These are phyloP conservation scores for Sporothrix pallida DNA, from an alignment of 2,329 filamentous ascomycete species.

Conservation along the genomic window DNA sequence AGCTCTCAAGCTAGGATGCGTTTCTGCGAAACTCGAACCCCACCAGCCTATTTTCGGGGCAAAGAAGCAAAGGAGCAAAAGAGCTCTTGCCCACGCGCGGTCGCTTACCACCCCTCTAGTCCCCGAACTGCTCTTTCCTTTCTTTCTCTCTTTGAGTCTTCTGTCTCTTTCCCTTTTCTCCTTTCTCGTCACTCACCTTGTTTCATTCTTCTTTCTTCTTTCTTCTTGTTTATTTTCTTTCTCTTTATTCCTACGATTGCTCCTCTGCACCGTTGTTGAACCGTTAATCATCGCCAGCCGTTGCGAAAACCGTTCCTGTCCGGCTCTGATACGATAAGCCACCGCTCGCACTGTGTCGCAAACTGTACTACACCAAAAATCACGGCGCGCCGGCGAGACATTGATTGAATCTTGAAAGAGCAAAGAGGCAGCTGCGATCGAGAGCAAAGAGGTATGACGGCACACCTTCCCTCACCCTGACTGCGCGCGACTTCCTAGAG, in stretches of 20 bases:
- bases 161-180: not conserved
- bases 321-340: not conserved
- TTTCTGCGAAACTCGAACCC: conserved; percentile 27
- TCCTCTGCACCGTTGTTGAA: not conserved
- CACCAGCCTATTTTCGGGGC: conserved; percentile 29
- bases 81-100: conserved; percentile 24
- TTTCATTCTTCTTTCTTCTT: not conserved
- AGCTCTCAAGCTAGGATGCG: conserved; percentile 21
- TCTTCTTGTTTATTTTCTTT: not conserved
- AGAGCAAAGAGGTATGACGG: conserved; percentile 18
- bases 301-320: conserved; percentile 2
- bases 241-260: not conserved
- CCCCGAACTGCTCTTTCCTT: not conserved
- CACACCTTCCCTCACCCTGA: conserved; percentile 15
- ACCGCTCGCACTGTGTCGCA: conserved; percentile 24
- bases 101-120: conserved; percentile 27
- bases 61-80: too few relatives aligned
- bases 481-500: not conserved
- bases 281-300: conserved; percentile 6
- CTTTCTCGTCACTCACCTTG: conserved; percentile 14
- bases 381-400: conserved; percentile 7
- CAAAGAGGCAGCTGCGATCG: conserved; percentile 22
- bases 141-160: not conserved
- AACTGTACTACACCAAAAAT: conserved; percentile 25
- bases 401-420: not conserved